Conservation (phyloP, 2,329 filamentous ascomycete species). For the Rhynchosporium secalis region DNA sequence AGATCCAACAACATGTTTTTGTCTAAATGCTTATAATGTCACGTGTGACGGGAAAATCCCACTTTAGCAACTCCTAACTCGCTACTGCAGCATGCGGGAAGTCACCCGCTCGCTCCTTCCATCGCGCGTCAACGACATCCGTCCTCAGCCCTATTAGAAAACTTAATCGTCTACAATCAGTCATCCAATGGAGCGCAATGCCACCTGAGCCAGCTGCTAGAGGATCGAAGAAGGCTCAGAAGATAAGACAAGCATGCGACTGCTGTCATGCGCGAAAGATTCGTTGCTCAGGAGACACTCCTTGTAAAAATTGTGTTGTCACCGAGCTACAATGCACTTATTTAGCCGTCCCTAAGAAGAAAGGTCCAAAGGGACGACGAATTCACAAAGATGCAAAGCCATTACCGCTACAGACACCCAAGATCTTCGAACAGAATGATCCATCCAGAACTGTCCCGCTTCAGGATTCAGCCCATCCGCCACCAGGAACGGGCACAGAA, state of each 20-base stretch:
- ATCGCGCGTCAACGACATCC: constrained; percentile 10
- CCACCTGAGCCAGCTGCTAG: neutral
- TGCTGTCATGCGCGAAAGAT: constrained; percentile 38
- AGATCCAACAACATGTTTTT: too few relatives aligned
- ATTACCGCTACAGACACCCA: neutral
- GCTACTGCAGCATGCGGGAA: neutral
- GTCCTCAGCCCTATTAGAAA: neutral
- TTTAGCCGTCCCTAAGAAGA: constrained; percentile 40
- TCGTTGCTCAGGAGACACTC: constrained; percentile 37
- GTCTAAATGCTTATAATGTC: neutral
- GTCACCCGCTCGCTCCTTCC: neutral
- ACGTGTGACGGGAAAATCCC: constrained; percentile 3
- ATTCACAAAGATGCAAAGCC: constrained; percentile 10
- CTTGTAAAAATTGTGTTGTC: constrained; percentile 36
- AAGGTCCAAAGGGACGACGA: constrained; percentile 35
- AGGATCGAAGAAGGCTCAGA: constrained; percentile 13
- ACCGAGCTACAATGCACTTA: constrained; percentile 35
- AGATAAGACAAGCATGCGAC: constrained; percentile 39
- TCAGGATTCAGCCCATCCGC: neutral
- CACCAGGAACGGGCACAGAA: neutral
- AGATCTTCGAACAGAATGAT: constrained; percentile 3
- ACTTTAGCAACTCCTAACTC: neutral
- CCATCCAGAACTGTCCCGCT: neutral
- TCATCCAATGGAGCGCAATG: constrained; percentile 20
- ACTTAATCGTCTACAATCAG: neutral